Evolutionary conservation across 768 basidiomycete genomes (phyloP), one percentile per base, ranked within the genome.

Genomic region (Roridomyces roridus): DNA sequence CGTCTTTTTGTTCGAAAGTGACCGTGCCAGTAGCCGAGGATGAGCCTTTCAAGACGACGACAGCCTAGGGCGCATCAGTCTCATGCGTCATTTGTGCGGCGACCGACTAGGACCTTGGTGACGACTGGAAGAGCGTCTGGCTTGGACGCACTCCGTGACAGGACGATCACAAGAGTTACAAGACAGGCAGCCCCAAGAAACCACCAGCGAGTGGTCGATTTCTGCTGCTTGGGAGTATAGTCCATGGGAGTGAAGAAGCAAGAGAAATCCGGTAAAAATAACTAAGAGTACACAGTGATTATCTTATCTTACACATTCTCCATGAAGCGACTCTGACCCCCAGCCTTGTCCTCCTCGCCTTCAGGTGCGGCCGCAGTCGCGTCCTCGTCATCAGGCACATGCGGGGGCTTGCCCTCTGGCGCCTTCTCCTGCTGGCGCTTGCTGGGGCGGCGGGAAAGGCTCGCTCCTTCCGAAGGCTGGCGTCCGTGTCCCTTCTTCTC

Each of bases 371-470:
- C 17, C 14, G 20, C 39, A 5, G 26, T 36, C 9, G 18, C 42
- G 15, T 28, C 60, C 5, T 64, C 44, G 17, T 20, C 54, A 8
- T 37, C 51, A 31, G 44, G 24, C n/a, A 28, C 59, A 54, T 73
- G 79, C 11, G 78, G 80, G 10, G 59, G 39, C 18, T 79, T 77
- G 6, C 83, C 84, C 65, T 86, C 88, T 0, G 89, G 87, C 10
- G 89, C 87, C 72, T 91, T 90, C 68, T 89, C 91, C 72, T 84
- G 80, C 66, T 84, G 86, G 42, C 90, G 83, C 63, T 80, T 77
- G 65, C 83, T 87, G 21, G 79, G 74, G 45, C 77, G 73, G 37
- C 81, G 76, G 18, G 76, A 68, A 41, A 78, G 60, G 28, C 66
- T 72, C 14, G 70, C 68, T 17, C 72, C 74, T 1, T 68, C 70